Conservation (phyloP, 2,329 filamentous ascomycete genomes). For the Mariannaea elegans region DNA sequence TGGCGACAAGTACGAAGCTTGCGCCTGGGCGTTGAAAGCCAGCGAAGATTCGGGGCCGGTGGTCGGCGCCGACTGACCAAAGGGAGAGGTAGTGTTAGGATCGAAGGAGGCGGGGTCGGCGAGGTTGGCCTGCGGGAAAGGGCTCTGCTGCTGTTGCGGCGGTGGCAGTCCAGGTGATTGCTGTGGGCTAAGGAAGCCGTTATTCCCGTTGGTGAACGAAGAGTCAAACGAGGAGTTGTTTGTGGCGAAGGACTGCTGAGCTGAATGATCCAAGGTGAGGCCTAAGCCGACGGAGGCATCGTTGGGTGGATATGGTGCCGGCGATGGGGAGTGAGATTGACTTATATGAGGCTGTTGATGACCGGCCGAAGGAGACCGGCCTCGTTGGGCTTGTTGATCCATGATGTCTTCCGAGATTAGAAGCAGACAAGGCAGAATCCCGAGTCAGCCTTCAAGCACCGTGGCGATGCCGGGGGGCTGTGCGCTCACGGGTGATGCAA, state of each 20-base stretch:
- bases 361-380: conserved; percentile 69
- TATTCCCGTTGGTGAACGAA: conserved; percentile 51
- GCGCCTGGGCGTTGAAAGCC: conserved; percentile 53
- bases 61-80: conserved; percentile 53
- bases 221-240: conserved; percentile 52
- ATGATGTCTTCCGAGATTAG: conserved; percentile 48
- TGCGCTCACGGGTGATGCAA: conserved; percentile 48
- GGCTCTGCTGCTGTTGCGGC: conserved; percentile 42
- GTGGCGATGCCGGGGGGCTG: conserved; percentile 54
- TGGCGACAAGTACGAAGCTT: conserved; percentile 57
- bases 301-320: conserved; percentile 61
- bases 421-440: conserved; percentile 55
- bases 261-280: conserved; percentile 64
- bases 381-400: conserved; percentile 55
- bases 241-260: conserved; percentile 50
- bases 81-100: conserved; percentile 50
- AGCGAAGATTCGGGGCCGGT: conserved; percentile 48
- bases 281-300: conserved; percentile 63
- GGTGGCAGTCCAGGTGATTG: conserved; percentile 48
- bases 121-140: conserved; percentile 42
- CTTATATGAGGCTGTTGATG: conserved; percentile 72
- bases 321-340: conserved; percentile 71
- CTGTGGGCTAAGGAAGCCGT: conserved; percentile 61
- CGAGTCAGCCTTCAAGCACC: conserved; percentile 56
- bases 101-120: conserved; percentile 52